Base-by-base conservation (phyloP, 106 monocot species). In the Gastrodia elata region DNA sequence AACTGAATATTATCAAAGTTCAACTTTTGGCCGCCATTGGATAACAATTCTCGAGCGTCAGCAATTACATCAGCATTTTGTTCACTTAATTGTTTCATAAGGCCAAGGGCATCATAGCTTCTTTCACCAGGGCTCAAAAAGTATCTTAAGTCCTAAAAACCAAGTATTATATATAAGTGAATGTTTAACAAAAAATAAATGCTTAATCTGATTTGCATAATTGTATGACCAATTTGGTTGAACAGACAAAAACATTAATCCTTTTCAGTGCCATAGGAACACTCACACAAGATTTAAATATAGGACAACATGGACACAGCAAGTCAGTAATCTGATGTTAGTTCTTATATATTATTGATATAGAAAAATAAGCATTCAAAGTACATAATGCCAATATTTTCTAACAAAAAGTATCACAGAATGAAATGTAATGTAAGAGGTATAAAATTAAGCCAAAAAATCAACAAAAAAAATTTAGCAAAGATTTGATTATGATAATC, bases 61-160 rank as follows among this genome's bases (percentile, higher is more conserved):
- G 79, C 72, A 37, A 79, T 39, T 9, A 52, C 79, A 68, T 43
- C 75, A 72, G 83, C 83, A 73, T 65, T 83, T 38, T 83, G 79
- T 68, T 83, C 76, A 30, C 75, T 79, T 26, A 83, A 46, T 68
- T 83, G 83, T 61, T 36, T 76, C 83, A 83, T 83, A 41, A 79
- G 67, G 15, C 79, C 79, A 76, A 79, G 49, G 40, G 76, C 83
- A 76, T 83, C 83, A 76, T 76, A 81, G 39, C 70, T 72, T 78
- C 81, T 58, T 28, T 81, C 81, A 27, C 39, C 75, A 59, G 84
- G 84, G 75, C 84, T 85, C 68, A 81, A 33, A 15, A 80, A 84
- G 48, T 68, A 84, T 57, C 79, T 76, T 0, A 79, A 30, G 25
- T 83, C 83, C 83, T 83, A 57, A 6, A 57, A 70, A 38, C 18